Base-by-base conservation (phyloP, 2,329 filamentous ascomycete genomes). In the Nemania sp. region DNA sequence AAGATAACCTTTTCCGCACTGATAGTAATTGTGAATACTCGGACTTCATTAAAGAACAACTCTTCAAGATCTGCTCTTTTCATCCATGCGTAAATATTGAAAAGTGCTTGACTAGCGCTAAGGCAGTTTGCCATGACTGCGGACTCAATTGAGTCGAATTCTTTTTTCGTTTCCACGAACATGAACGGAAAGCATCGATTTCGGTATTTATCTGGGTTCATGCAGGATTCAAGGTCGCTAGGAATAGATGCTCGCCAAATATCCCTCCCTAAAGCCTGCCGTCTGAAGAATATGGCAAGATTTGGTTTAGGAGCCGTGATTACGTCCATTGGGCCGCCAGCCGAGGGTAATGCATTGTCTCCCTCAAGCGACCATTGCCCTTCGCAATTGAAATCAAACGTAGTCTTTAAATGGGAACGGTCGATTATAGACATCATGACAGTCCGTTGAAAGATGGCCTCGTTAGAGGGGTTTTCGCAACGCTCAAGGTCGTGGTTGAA, bases 61-160 rank as follows among this genome's bases (percentile, higher is more conserved):
- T 29, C 43, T 5, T 35, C 22, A 1, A 51, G 26, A 1, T n/a
- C 27, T 7, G 43, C 56, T 11, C 6, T 51, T 0, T n/a, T 35
- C 56, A 59, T 59, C 56, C 41, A 49, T 15, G 26, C 13, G 11
- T 51, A 59, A 8, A 59, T 59, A 20, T 59, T 59, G 56, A 51
- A 51, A 2, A 59, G 56, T 8, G 56, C 56, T 38, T 59, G 56
- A 13, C 56, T 59, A 11, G 56, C 56, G n/a, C 45, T 49, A 11
- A 51, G 45, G 43, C 49, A 24, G 13, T 59, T 59, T 24, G 26
- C 27, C 1, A 35, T 5, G n/a, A 51, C 0, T 4, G 56, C 29
- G 11, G n/a, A 1, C n/a, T 45, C 6, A 11, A 59, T 24, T 13
- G 24, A 20, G 1, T 32, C 10, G n/a, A 22, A 35, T 13, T 6